phyloP scores from a whole-genome alignment of 768 basidiomycete species.

The Zangia roseola region DNA sequence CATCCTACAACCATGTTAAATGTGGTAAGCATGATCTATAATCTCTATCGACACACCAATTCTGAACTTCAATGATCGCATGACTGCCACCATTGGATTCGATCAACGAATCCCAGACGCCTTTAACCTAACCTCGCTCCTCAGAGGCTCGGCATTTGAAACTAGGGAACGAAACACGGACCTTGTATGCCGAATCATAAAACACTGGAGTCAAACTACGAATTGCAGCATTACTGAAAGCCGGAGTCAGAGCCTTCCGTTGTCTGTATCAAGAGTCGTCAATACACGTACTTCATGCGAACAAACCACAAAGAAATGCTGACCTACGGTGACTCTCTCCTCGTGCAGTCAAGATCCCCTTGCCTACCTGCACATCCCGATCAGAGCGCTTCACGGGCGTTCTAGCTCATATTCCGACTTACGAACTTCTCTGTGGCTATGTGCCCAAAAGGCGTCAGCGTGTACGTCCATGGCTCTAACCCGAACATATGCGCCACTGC shows the following conservation, averaged over 20 bases:
- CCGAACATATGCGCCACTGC: constrained; percentile 51
- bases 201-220: constrained; percentile 37
- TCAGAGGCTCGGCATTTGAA: background rate
- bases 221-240: constrained; percentile 42
- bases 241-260: constrained; percentile 39
- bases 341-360: constrained; percentile 38
- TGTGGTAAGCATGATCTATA: too few relatives aligned
- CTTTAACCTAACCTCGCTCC: constrained; percentile 24
- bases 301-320: background rate
- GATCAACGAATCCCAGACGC: constrained; percentile 30
- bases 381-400: background rate
- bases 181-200: constrained; percentile 44
- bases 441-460: constrained; percentile 20
- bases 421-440: constrained; percentile 25
- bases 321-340: constrained; percentile 46
- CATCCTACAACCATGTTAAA: constrained; percentile 28
- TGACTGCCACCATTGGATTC: constrained; percentile 23
- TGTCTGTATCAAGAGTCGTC: constrained; percentile 25
- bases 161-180: constrained; percentile 17
- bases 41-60: constrained; percentile 44
- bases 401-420: constrained; percentile 5
- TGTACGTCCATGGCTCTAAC: constrained; percentile 44
- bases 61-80: constrained; percentile 46
- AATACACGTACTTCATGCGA: constrained; percentile 19
- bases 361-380: constrained; percentile 28